Evolutionary conservation across 2,329 filamentous ascomycete genomes (phyloP).

Genomic region (Intubia oerlemansii): DNA sequence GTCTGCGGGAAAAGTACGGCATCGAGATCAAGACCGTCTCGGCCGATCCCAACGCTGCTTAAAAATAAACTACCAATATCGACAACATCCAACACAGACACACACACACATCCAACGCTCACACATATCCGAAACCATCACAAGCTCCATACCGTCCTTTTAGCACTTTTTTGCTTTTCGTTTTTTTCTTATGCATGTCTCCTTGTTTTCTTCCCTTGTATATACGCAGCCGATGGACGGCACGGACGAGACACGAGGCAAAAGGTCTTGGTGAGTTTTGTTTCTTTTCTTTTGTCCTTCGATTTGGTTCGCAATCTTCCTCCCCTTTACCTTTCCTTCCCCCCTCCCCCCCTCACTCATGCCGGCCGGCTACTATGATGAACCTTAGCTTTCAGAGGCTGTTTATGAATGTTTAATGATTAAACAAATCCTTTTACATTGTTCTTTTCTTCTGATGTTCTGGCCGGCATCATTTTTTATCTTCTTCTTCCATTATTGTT

Average conservation of each 20-base stretch:
- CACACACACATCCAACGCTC: too few relatives aligned
- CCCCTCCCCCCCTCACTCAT: background rate
- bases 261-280: slow-evolving; percentile 1
- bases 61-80: too few relatives aligned
- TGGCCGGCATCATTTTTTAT: slow-evolving; percentile 3
- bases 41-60: slow-evolving; percentile 17
- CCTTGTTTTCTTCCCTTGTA: too few relatives aligned
- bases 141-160: too few relatives aligned
- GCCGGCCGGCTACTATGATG: slow-evolving; percentile 4
- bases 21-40: slow-evolving; percentile 56
- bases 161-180: too few relatives aligned
- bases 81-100: too few relatives aligned
- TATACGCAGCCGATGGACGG: slow-evolving; percentile 1
- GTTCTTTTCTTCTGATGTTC: slow-evolving; percentile 8
- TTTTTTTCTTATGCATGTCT: too few relatives aligned
- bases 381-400: slow-evolving; percentile 8
- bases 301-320: too few relatives aligned
- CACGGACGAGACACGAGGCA: background rate
- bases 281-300: background rate
- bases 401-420: slow-evolving; percentile 7
- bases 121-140: too few relatives aligned
- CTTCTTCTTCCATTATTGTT: background rate
- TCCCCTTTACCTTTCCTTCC: background rate
- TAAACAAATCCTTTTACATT: slow-evolving; percentile 6
- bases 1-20: slow-evolving; percentile 72